Base-by-base conservation (phyloP, 257 asterid genomes). In the Eustoma russellianum region DNA sequence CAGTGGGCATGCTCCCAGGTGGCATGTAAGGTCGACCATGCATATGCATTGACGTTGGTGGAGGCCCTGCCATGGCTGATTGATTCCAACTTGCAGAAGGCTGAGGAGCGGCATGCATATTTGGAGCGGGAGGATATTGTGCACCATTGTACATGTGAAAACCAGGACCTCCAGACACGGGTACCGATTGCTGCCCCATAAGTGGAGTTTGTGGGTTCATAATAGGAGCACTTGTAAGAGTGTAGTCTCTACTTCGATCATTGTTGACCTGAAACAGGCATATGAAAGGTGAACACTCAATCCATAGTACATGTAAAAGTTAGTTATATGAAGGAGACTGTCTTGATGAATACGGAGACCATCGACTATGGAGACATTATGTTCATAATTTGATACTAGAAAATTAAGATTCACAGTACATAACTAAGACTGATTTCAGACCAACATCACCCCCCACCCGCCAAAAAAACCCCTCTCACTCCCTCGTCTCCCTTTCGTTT, bases 211-310 rank as follows among this genome's bases (percentile, higher is more conserved):
- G 99, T 35, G 89, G 46, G 52, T 77, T 81, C 74, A 83, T 41
- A 59, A 74, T 62, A 0, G 93, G 84, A 28, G 60, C 62, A 63
- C 41, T 79, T 50, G 99, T 74, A 50, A 71, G 76, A 56, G 94
- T 92, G 51, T 88, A 92, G 73, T 92, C 97, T 74, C 97, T 81
- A 74, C 97, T 77, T 50, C 97, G 74, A 59, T 92, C 95, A 40
- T 92, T 92, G 69, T 83, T 92, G 48, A 88, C 79, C 99, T 92
- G 84, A 70, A 68, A 72, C 57, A 62, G 70, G 17, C 43, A 38
- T 19, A 4, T 7, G 12, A 38, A 38, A 4, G 30, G 30, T 24
- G 30, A n/a, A 24, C 30, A 24, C 30, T 24, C 30, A 24, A 24
- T 24, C 30, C 3, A 24, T 24, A 1, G 30, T 2, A 24, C 30